phyloP scores from a whole-genome alignment of 139 green algal species.

The Medakamo hakoo region DNA sequence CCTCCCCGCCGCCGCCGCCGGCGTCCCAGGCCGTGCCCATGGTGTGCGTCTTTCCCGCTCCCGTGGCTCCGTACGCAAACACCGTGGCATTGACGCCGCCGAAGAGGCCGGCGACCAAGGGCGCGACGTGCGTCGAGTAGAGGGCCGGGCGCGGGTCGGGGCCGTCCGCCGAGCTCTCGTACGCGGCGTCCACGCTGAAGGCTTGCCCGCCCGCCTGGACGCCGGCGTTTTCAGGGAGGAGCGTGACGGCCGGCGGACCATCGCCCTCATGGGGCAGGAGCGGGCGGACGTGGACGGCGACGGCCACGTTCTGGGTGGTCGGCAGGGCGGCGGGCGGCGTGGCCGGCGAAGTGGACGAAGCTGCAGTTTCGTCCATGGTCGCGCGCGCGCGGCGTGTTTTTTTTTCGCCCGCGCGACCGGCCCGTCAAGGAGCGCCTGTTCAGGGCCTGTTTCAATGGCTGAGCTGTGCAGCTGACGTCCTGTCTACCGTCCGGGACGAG shows the following conservation, averaged over 20 bases:
- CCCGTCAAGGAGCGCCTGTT: too few relatives aligned
- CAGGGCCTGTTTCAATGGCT: too few relatives aligned
- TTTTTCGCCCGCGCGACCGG: too few relatives aligned
- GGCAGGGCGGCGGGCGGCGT: neutral
- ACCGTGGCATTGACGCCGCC: slow-evolving; percentile 37
- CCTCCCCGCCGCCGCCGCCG: neutral
- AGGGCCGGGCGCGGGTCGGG: too few relatives aligned
- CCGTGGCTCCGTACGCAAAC: slow-evolving; percentile 61
- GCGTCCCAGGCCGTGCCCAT: slow-evolving; percentile 13
- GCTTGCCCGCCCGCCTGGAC: neutral
- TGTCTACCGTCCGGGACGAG: too few relatives aligned
- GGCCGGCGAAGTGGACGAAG: neutral
- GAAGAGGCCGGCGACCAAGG: neutral
- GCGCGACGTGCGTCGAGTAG: neutral
- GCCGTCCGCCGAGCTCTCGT: neutral
- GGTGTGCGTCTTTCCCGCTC: slow-evolving; percentile 70
- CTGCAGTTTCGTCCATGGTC: too few relatives aligned
- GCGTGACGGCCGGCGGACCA: too few relatives aligned
- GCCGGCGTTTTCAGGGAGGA: too few relatives aligned
- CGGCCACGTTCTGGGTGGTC: neutral
- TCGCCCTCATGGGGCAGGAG: neutral
- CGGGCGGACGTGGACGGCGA: neutral
- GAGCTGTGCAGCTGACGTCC: too few relatives aligned
- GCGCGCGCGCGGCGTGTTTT: too few relatives aligned
- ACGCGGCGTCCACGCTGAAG: neutral